Conservation (phyloP, 139 green algal species). For the Tetradesmus obliquus region DNA sequence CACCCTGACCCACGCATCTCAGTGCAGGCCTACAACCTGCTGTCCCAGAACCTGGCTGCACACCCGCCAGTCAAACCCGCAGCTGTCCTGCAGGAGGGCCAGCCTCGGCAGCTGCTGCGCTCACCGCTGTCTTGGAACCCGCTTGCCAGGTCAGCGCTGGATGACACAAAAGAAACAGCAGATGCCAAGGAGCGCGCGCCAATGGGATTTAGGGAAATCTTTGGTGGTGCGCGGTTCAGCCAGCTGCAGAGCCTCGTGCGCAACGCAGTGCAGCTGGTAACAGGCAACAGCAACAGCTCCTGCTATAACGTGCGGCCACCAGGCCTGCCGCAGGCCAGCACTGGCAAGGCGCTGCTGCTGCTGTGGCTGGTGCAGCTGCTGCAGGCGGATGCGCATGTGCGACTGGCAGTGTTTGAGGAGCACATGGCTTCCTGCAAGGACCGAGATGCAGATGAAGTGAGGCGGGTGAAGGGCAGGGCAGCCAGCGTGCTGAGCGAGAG, state of each 20-base stretch:
- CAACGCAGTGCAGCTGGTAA: constrained; percentile 22
- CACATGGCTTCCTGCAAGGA: neutral
- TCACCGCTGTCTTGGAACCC: constrained; percentile 1
- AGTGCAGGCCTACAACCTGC: constrained; percentile 7
- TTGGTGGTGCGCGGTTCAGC: neutral
- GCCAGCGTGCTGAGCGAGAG: constrained; percentile 1
- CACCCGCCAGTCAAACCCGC: constrained; percentile 1
- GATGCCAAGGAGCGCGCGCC: neutral
- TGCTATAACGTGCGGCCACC: neutral
- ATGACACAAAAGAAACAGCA: neutral
- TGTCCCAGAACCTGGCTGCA: constrained; percentile 13
- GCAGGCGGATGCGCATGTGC: neutral
- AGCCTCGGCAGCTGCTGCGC: neutral
- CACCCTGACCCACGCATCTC: constrained; percentile 24
- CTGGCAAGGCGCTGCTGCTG: constrained; percentile 37
- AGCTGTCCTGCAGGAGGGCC: neutral
- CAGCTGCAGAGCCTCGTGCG: neutral
- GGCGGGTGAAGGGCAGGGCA: neutral
- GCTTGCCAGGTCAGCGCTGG: neutral
- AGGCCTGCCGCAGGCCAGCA: neutral
- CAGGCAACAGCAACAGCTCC: constrained; percentile 3
- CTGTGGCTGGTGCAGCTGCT: constrained; percentile 45
- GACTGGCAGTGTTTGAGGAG: constrained; percentile 30
- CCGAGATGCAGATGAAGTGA: neutral
- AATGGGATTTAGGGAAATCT: constrained; percentile 7